Conservation (phyloP, 106 monocot genomes). For the Platanthera guangdongensis region DNA sequence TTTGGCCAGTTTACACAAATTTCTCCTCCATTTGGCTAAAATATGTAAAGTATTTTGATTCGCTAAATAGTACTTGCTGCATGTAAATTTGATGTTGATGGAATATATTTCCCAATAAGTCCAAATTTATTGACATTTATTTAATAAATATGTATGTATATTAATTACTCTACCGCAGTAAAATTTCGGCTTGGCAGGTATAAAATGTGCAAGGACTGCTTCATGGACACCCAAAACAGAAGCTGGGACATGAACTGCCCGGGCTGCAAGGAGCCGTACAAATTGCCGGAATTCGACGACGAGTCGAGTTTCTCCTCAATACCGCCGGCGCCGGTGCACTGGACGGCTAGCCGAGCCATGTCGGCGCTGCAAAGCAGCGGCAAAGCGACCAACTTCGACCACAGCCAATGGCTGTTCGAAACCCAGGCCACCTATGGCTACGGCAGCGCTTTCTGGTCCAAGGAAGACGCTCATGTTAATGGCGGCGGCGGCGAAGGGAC, state of each 20-base stretch:
- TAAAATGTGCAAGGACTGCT: slow-evolving; percentile 60
- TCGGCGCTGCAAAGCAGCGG: slow-evolving; percentile 55
- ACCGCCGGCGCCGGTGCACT: slow-evolving; percentile 21
- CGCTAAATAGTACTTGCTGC: no score
- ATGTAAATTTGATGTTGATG: background rate
- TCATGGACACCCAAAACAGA: slow-evolving; percentile 36
- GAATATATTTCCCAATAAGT: background rate
- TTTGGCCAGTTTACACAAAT: no score
- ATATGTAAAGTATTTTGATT: no score
- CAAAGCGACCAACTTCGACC: slow-evolving; percentile 73
- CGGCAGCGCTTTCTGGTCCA: slow-evolving; percentile 61
- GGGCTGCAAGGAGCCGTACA: slow-evolving; percentile 56
- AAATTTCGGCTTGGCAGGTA: slow-evolving; percentile 17
- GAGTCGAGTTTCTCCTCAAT: slow-evolving; percentile 15
- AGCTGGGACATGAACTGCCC: slow-evolving; percentile 33
- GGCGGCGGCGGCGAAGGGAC: slow-evolving; percentile 21
- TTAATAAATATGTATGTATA: background rate
- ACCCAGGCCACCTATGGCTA: slow-evolving; percentile 64
- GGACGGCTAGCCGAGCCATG: slow-evolving; percentile 23
- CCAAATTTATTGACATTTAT: background rate
- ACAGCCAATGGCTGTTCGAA: slow-evolving; percentile 73
- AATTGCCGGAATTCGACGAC: slow-evolving; percentile 30
- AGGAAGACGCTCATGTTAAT: slow-evolving; percentile 26
- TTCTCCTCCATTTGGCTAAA: no score
- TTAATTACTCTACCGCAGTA: no score